Evolutionary conservation across 805 yeast species (phyloP).

Genomic region (Candida krabiensis): DNA sequence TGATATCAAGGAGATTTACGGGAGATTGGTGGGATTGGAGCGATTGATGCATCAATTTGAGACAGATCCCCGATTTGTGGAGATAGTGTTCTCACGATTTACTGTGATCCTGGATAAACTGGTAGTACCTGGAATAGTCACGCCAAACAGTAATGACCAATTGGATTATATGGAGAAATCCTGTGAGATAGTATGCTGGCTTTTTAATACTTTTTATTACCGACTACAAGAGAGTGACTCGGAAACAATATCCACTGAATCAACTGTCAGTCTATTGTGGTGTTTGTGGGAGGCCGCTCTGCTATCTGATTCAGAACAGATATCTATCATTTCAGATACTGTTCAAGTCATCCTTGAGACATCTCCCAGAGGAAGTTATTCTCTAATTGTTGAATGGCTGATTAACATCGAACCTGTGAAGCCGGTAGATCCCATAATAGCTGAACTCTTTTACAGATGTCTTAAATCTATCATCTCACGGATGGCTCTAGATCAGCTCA

Average conservation of each 20-base stretch:
- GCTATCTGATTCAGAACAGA: constrained; percentile 1
- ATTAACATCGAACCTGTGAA: constrained; percentile 11
- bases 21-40: constrained; percentile 8
- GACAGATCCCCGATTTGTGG: constrained; percentile 11
- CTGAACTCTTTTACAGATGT: constrained; percentile 12
- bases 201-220: constrained; percentile 14
- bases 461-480: constrained; percentile 15
- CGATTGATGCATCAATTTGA: constrained; percentile 12
- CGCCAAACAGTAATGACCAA: constrained; percentile 2
- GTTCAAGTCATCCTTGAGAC: constrained; percentile 14
- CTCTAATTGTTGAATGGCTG: constrained; percentile 14
- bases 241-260: constrained; percentile 7
- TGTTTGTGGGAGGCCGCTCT: constrained; percentile 14
- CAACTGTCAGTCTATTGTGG: constrained; percentile 11
- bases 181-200: constrained; percentile 17
- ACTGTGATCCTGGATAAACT: constrained; percentile 16
- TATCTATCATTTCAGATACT: constrained; percentile 8
- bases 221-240: constrained; percentile 5
- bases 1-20: too few relatives aligned
- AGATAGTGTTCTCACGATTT: constrained; percentile 11
- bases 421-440: constrained; percentile 2
- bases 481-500: constrained; percentile 17
- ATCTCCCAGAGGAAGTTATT: constrained; percentile 5
- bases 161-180: constrained; percentile 4
- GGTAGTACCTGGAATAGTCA: constrained; percentile 16